Conservation (phyloP, 2,329 filamentous ascomycete species). For the Trichophyton rubrum region DNA sequence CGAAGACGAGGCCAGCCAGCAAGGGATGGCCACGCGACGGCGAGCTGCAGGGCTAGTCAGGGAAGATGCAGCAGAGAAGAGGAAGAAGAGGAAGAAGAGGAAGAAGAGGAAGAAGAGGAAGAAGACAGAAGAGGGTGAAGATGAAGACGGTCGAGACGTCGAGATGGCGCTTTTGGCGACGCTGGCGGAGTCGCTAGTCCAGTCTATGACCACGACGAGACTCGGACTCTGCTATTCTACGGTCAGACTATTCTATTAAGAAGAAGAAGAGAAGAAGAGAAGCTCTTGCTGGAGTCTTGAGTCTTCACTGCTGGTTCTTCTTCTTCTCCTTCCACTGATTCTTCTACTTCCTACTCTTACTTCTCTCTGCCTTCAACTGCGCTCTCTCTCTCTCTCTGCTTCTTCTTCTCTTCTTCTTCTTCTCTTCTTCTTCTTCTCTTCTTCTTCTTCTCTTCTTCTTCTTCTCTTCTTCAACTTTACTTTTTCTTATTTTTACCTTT, state of each 20-base stretch:
- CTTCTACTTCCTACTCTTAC: not conserved
- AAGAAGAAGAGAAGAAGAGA: no score
- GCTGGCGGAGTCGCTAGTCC: no score
- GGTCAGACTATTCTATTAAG: no score
- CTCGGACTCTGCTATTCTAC: no score
- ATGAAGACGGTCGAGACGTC: not conserved
- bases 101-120: not conserved
- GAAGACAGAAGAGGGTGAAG: not conserved
- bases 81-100: not conserved
- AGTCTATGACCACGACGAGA: no score
- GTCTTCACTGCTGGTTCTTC: not conserved
- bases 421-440: not conserved
- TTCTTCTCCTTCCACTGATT: not conserved
- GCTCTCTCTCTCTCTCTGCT: not conserved
- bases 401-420: not conserved
- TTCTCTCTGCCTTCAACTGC: not conserved
- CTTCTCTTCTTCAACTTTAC: not conserved
- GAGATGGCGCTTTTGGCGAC: no score
- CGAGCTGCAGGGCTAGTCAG: not conserved
- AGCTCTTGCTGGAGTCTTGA: no score
- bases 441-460: not conserved
- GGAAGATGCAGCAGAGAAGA: not conserved
- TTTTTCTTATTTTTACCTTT: not conserved
- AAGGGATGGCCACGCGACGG: slow-evolving; percentile 2
- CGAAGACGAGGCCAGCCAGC: not conserved